Base-by-base conservation (phyloP, 805 yeast genomes). In the Lachancea cidri region DNA sequence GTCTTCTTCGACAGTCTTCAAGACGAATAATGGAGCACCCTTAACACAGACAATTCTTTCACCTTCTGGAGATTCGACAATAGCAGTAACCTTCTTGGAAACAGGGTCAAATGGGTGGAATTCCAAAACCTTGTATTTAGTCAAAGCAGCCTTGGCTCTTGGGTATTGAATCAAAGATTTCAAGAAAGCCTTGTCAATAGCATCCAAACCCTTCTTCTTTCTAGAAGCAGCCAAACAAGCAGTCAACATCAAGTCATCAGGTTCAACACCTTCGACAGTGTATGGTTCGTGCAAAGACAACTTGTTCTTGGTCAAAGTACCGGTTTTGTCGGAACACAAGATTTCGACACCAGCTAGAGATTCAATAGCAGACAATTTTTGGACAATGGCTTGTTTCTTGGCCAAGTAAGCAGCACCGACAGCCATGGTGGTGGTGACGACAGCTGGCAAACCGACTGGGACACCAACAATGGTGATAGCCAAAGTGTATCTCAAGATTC, bases 341-440 rank as follows among this genome's bases (percentile, higher is more conserved):
- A 88, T 86, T 74, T 89, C 96, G 64, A 88, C 96, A 81, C 96
- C 96, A 54, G 96, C 97, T 58, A 88, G 76, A 50, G 96, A 88
- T 74, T 88, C 97, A 73, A 88, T 88, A 55, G 96, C 96, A 68
- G 95, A 85, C 64, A 88, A 77, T 69, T 88, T 88, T 73, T 88
- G 96, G 61, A 88, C 97, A 77, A 88, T 88, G 58, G 96, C 96
- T 73, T 86, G 86, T 73, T 87, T 88, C 80, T 87, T 86, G 62
- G 96, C 96, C 65, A 88, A 76, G 83, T 88, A 86, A 66, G 96
- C 96, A 69, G 96, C 97, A 81, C 97, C 97, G 72, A 89, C 97
- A 70, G 97, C 97, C 96, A 88, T 87, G 68, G 96, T 88, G 62
- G 96, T 88, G 76, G 96, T 88, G 57, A 87, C 96, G 65, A 88